Conservation (phyloP, 805 yeast species). For the Lachancea lanzarotensis region DNA sequence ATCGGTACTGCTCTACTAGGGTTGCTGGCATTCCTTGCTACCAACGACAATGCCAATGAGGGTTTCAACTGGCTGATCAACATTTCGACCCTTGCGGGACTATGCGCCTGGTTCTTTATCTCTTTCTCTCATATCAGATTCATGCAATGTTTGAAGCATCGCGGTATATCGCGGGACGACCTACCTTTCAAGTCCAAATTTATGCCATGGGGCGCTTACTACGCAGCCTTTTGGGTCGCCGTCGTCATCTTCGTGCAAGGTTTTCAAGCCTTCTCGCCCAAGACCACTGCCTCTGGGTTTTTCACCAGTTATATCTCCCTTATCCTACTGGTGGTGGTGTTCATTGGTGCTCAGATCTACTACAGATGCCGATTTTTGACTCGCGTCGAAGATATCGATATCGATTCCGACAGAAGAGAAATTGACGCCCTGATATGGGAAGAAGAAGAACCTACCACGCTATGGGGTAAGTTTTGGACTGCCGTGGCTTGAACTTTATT, state of each 20-base stretch:
- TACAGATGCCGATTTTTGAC: slow-evolving; percentile 43
- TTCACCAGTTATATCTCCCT: slow-evolving; percentile 61
- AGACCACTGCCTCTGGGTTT: slow-evolving; percentile 46
- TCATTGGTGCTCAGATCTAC: slow-evolving; percentile 45
- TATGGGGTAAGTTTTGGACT: slow-evolving; percentile 52
- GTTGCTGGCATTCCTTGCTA: slow-evolving; percentile 49
- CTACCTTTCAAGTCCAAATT: slow-evolving; percentile 62
- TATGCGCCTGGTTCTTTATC: slow-evolving; percentile 61
- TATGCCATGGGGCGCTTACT: slow-evolving; percentile 61
- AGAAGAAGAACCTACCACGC: slow-evolving; percentile 42
- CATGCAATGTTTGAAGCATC: slow-evolving; percentile 52
- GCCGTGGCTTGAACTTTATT: slow-evolving; percentile 19
- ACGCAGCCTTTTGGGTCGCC: slow-evolving; percentile 47
- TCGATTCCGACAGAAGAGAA: slow-evolving; percentile 56
- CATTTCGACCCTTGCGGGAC: slow-evolving; percentile 61
- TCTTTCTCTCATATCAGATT: slow-evolving; percentile 52
- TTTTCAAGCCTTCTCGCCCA: slow-evolving; percentile 51
- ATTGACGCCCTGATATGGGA: slow-evolving; percentile 52
- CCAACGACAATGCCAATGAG: slow-evolving; percentile 41
- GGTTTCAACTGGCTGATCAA: slow-evolving; percentile 64
- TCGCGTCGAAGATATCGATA: slow-evolving; percentile 53
- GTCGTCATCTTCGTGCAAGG: slow-evolving; percentile 65
- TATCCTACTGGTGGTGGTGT: slow-evolving; percentile 45
- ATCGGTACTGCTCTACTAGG: slow-evolving; percentile 51
- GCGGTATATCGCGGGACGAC: slow-evolving; percentile 55